Conservation (phyloP, 306 rosid genomes). For the Trichosanthes cucumerina region DNA sequence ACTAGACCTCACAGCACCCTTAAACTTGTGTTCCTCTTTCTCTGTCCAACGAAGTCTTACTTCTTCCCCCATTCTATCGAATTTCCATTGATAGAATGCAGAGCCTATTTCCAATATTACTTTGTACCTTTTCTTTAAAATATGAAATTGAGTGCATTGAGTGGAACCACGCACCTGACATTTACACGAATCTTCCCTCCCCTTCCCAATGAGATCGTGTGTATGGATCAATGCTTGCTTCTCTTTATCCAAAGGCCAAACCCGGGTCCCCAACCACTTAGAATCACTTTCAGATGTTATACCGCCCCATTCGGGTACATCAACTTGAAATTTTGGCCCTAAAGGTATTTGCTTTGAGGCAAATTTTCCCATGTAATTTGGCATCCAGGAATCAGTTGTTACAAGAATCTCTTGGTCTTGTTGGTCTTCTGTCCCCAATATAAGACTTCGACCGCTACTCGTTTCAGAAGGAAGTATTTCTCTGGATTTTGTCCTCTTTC, state of each 20-base stretch:
- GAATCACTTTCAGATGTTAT: slow-evolving; percentile 38
- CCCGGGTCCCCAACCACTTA: slow-evolving; percentile 61
- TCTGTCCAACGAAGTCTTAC: slow-evolving; percentile 38
- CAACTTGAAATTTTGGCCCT: slow-evolving; percentile 49
- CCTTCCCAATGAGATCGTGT: slow-evolving; percentile 80
- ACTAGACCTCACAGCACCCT: slow-evolving; percentile 30
- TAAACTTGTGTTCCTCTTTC: slow-evolving; percentile 50
- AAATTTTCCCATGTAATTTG: slow-evolving; percentile 13
- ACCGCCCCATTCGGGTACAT: slow-evolving; percentile 54
- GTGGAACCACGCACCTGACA: slow-evolving; percentile 45
- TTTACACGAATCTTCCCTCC: slow-evolving; percentile 67
- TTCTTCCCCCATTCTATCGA: slow-evolving; percentile 56
- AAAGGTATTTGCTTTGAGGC: slow-evolving; percentile 14
- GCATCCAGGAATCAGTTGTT: slow-evolving; percentile 19
- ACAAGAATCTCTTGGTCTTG: slow-evolving; percentile 8
- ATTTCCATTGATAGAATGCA: slow-evolving; percentile 50
- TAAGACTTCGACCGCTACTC: slow-evolving; percentile 18
- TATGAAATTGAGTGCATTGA: slow-evolving; percentile 59
- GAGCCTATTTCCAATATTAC: slow-evolving; percentile 52
- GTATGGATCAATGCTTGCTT: slow-evolving; percentile 34
- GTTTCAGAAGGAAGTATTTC: slow-evolving; percentile 22
- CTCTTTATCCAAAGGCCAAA: slow-evolving; percentile 47
- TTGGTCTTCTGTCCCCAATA: slow-evolving; percentile 12
- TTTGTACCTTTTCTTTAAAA: slow-evolving; percentile 49
- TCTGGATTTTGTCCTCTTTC: slow-evolving; percentile 37